Percentiles rank a stretch among this genome's conserved stretches.
Conservation (phyloP, 495 filamentous ascomycete species). For the Aspergillus sclerotioniger region DNA sequence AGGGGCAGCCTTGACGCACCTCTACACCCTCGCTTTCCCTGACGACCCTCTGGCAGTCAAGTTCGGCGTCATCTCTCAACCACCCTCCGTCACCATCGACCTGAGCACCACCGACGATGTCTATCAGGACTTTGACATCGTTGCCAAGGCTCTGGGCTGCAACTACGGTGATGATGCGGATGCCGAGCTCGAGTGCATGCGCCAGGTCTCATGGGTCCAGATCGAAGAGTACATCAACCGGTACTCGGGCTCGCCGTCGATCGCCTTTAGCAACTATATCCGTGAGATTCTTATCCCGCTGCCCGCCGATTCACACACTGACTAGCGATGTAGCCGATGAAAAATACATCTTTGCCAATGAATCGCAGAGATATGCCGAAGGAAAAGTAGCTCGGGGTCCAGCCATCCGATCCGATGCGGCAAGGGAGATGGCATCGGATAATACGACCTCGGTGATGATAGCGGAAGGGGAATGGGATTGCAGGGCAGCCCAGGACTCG, state of each 20-base stretch:
- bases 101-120: slow-evolving; percentile 16
- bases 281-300: slow-evolving; percentile 4
- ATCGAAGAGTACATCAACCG: slow-evolving; percentile 38
- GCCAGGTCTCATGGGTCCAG: slow-evolving; percentile 30
- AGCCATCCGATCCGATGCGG: slow-evolving; percentile 39
- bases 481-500: slow-evolving; percentile 24
- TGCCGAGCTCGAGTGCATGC: slow-evolving; percentile 46
- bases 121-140: slow-evolving; percentile 39
- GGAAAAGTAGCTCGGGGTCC: slow-evolving; percentile 26
- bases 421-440: slow-evolving; percentile 41
- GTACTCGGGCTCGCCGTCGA: slow-evolving; percentile 21
- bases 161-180: slow-evolving; percentile 31
- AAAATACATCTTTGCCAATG: slow-evolving; percentile 33
- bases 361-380: slow-evolving; percentile 27
- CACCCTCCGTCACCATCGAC: slow-evolving; percentile 9
- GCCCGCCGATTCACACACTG: slow-evolving; percentile 11
- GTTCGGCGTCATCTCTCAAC: slow-evolving; percentile 19
- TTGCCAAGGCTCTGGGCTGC: slow-evolving; percentile 44
- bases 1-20: slow-evolving; percentile 25
- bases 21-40: slow-evolving; percentile 23
- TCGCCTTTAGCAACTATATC: slow-evolving; percentile 17
- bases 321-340: slow-evolving; percentile 17
- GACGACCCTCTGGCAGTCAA: slow-evolving; percentile 18
- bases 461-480: slow-evolving; percentile 6
- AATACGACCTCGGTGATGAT: slow-evolving; percentile 31